phyloP scores from a whole-genome alignment of 495 filamentous ascomycete species.

The Hyaloscypha finlandica region DNA sequence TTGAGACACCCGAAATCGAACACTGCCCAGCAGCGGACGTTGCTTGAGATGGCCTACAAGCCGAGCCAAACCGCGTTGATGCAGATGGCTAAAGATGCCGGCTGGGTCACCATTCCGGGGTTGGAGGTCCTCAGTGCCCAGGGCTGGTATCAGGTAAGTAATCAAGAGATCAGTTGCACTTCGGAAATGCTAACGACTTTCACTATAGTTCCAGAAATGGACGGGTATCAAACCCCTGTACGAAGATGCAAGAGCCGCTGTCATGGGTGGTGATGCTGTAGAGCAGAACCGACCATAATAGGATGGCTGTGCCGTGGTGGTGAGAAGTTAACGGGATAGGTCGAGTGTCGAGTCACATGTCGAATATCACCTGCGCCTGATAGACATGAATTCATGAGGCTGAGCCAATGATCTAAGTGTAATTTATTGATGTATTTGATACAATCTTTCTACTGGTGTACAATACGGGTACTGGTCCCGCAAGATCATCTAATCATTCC shows the following conservation, averaged over 20 bases:
- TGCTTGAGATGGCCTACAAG: slow-evolving; percentile 97
- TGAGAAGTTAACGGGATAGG: neutral
- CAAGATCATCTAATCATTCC: neutral
- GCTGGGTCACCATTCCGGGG: slow-evolving; percentile 87
- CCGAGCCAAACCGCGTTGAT: slow-evolving; percentile 82
- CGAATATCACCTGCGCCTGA: neutral
- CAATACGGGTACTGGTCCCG: neutral
- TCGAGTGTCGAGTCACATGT: neutral
- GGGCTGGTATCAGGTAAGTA: slow-evolving; percentile 69
- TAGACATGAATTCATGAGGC: neutral
- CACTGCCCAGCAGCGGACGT: slow-evolving; percentile 51
- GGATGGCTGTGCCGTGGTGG: neutral
- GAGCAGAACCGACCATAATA: too few species aligned
- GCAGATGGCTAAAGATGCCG: slow-evolving; percentile 74
- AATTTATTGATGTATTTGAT: neutral
- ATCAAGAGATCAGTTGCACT: neutral
- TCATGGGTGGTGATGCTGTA: slow-evolving; percentile 37
- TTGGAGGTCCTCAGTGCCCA: slow-evolving; percentile 90
- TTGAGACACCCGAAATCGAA: slow-evolving; percentile 55
- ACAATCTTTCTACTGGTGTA: neutral
- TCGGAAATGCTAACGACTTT: neutral
- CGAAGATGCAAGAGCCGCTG: slow-evolving; percentile 58
- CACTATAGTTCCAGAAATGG: slow-evolving; percentile 68
- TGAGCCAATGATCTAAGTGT: neutral
- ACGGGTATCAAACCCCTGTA: slow-evolving; percentile 74